Evolutionary conservation across 2,329 filamentous ascomycete species (phyloP).

Genomic region (Fusarium napiforme): DNA sequence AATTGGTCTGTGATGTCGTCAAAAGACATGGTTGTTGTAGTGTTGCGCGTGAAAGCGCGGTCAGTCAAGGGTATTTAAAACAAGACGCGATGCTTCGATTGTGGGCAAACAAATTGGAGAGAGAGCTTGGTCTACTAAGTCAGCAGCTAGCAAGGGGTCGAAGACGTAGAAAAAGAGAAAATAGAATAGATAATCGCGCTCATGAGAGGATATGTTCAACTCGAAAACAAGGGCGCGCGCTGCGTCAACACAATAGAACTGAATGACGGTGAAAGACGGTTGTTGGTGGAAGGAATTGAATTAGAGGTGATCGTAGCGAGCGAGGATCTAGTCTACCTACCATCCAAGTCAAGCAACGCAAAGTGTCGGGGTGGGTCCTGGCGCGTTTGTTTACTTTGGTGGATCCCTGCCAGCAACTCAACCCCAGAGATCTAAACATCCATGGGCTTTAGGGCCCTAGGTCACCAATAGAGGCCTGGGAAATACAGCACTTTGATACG

Average conservation of each 20-base stretch:
- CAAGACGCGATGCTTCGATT: conserved; percentile 36
- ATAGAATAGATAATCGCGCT: conserved; percentile 25
- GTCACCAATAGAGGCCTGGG: not conserved
- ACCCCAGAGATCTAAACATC: conserved; percentile 33
- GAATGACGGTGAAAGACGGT: conserved; percentile 12
- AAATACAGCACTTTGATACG: not conserved
- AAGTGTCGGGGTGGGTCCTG: conserved; percentile 35
- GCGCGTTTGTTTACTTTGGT: conserved; percentile 53
- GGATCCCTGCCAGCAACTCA: conserved; percentile 6
- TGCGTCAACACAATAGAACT: conserved; percentile 7
- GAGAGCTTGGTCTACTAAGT: not conserved
- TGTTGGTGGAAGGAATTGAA: conserved; percentile 37
- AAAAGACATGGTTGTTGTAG: conserved; percentile 45
- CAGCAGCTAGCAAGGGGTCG: conserved; percentile 12
- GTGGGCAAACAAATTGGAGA: not conserved
- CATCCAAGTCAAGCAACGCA: conserved; percentile 14
- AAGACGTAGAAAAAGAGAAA: conserved; percentile 1
- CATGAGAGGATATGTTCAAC: conserved; percentile 33
- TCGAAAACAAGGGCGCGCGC: conserved; percentile 6
- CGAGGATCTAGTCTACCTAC: conserved; percentile 1
- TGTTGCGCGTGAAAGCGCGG: conserved; percentile 36
- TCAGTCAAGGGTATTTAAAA: conserved; percentile 25
- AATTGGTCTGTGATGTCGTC: conserved; percentile 58
- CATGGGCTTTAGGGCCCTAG: not conserved
- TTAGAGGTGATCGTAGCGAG: conserved; percentile 15